Evolutionary conservation across 768 basidiomycete genomes (phyloP).

Genomic region (Paxillus rubicundulus): DNA sequence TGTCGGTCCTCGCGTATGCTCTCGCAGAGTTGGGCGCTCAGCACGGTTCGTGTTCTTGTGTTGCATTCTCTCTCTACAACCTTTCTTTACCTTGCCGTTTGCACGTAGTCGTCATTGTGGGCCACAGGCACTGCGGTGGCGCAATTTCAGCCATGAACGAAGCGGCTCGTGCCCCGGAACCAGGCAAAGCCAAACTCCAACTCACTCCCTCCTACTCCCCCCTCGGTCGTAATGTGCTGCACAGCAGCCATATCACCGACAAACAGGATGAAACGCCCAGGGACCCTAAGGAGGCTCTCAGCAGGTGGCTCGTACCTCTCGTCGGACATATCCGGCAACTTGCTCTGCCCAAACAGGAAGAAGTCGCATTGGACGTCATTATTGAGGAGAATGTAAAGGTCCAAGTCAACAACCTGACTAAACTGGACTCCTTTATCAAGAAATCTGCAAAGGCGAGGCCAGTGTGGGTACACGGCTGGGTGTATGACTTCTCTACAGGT

Average conservation of each 20-base stretch:
- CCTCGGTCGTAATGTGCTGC: too few species aligned
- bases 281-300: conserved; percentile 48
- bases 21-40: conserved; percentile 62
- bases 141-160: conserved; percentile 24
- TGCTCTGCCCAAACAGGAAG: conserved; percentile 26
- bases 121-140: conserved; percentile 83
- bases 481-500: conserved; percentile 63
- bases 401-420: conserved; percentile 49
- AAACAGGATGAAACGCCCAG: conserved; percentile 15
- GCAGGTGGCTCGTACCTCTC: conserved; percentile 71
- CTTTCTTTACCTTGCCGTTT: conserved; percentile 31
- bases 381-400: conserved; percentile 59
- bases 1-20: conserved; percentile 73
- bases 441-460: conserved; percentile 37
- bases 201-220: too few species aligned
- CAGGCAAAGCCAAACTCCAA: too few species aligned
- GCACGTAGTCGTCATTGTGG: conserved; percentile 67
- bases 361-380: conserved; percentile 30
- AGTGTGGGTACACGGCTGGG: conserved; percentile 69
- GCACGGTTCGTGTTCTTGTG: conserved; percentile 56
- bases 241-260: conserved; percentile 25
- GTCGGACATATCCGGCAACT: conserved; percentile 49
- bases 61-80: background rate
- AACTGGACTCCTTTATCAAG: conserved; percentile 38
- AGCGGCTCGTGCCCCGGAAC: too few species aligned